A percentile compares a stretch with the other conserved stretches of the same genome.
Conservation (phyloP, 495 filamentous ascomycete species). For the Penicillium mononematosum region DNA sequence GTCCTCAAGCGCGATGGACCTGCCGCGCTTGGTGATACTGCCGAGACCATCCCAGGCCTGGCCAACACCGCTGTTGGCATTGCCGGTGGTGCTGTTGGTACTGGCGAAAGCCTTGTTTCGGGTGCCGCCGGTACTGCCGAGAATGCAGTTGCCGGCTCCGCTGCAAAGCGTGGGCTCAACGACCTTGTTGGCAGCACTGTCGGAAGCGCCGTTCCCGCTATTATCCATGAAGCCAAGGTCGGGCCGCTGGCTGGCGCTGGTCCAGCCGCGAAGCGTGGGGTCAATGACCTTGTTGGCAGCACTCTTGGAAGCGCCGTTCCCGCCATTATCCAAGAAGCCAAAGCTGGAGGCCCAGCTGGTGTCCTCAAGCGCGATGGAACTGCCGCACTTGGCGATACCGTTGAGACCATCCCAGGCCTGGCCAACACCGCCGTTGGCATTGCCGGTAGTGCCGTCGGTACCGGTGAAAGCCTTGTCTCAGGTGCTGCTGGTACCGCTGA, state of each 20-base stretch:
- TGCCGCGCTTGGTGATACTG: not conserved
- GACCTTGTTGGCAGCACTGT: too few species aligned
- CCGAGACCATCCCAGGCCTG: conserved; percentile 8
- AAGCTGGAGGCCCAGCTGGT: too few species aligned
- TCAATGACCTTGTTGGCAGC: too few species aligned
- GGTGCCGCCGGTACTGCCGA: conserved; percentile 17
- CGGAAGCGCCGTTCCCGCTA: too few species aligned
- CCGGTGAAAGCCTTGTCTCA: conserved; percentile 11
- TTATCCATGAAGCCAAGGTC: not conserved
- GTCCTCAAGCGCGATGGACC: not conserved
- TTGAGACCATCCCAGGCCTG: too few species aligned
- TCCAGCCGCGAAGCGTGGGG: too few species aligned
- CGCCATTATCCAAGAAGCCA: not conserved
- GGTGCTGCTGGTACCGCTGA: conserved; percentile 18
- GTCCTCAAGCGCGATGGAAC: too few species aligned
- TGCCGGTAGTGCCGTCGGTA: conserved; percentile 5
- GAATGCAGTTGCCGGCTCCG: conserved; percentile 1
- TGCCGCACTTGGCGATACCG: too few species aligned
- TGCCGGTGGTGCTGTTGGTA: conserved; percentile 7
- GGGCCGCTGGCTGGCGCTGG: too few species aligned
- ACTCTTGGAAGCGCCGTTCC: too few species aligned
- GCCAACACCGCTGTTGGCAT: conserved; percentile 12
- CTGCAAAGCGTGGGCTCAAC: too few species aligned
- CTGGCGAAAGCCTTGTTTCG: conserved; percentile 9
- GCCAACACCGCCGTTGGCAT: too few species aligned